Base-by-base conservation (phyloP, 257 asterid species). In the Solanum lycopersicoides region DNA sequence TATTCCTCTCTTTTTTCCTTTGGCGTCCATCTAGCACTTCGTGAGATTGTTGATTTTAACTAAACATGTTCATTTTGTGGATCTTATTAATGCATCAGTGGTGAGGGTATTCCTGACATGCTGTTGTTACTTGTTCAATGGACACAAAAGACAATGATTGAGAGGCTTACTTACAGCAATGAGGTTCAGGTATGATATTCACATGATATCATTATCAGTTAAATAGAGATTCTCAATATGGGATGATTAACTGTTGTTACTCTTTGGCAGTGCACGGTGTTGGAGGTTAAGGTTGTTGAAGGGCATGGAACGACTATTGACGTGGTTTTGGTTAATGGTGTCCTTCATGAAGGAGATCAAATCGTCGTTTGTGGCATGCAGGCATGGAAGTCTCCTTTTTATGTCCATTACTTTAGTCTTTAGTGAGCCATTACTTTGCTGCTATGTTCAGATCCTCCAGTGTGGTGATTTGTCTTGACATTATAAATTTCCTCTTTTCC, bases 241-340 rank as follows among this genome's bases (percentile, higher is more conserved):
- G 88, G 86, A 86, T 90, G 89, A 88, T 85, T 82, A 56, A 66
- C 18, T 42, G 37, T n/a, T 88, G 47, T 35, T 73, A 72, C 74
- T 34, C 68, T 83, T 87, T 88, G 83, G 89, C 95, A 97, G 99
- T 97, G 99, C 91, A 97, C 99, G 76, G 99, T 97, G 87, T 89
- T 97, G 94, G 99, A 97, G 94, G 99, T 97, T 86, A 97, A 97
- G 91, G 99, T 97, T 72, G 87, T 96, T 88, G 99, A 97, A 93
- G 99, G 99, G 77, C 99, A 95, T 75, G 99, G 99, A 87, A 97
- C 99, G 86, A 97, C 99, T 14, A 93, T 96, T 90, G 99, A 97
- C 35, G 98, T 95, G 83, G 98, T 97, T n/a, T 90, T 97, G 87
- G 99, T 97, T 41, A 97, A 97, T 72, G 99, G 99, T 1, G 96